Conservation (phyloP, 345 rosid genomes). For the sweet orange (Citrus sinensis) region DNA sequence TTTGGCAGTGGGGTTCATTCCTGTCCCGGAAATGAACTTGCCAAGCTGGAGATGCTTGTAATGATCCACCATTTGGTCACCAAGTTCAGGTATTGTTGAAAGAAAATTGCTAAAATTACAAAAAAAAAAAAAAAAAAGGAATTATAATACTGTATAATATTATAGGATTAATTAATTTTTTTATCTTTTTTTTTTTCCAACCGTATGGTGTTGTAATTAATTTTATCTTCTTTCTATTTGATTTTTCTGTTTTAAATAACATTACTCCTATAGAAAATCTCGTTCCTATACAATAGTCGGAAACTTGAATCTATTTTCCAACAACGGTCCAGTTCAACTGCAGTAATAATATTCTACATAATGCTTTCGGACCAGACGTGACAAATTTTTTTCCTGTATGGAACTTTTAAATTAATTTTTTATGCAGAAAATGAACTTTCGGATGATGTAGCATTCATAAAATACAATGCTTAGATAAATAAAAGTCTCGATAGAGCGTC, state of each 20-base stretch:
- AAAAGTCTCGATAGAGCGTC: background rate
- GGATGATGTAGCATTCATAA: background rate
- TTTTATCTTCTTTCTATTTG: too few species aligned
- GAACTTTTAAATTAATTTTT: background rate
- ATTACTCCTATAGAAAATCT: too few species aligned
- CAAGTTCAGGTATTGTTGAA: conserved; percentile 52
- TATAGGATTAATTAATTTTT: too few species aligned
- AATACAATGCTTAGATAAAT: background rate
- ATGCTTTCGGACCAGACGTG: background rate
- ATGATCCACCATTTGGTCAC: conserved; percentile 58
- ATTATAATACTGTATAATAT: too few species aligned
- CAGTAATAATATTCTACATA: background rate
- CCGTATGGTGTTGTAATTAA: too few species aligned
- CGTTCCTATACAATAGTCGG: background rate
- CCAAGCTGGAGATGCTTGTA: conserved; percentile 73
- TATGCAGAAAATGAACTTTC: background rate
- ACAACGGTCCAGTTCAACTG: background rate
- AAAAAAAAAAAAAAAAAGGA: too few species aligned
- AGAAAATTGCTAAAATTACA: too few species aligned
- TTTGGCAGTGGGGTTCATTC: conserved; percentile 73
- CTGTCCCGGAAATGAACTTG: conserved; percentile 82
- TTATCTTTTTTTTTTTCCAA: too few species aligned
- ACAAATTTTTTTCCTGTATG: background rate
- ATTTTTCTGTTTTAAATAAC: too few species aligned
- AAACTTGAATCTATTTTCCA: background rate